These are phyloP conservation scores for Ramalina peruviana DNA, from an alignment of 495 filamentous ascomycete genomes.

Conservation along the genomic window DNA sequence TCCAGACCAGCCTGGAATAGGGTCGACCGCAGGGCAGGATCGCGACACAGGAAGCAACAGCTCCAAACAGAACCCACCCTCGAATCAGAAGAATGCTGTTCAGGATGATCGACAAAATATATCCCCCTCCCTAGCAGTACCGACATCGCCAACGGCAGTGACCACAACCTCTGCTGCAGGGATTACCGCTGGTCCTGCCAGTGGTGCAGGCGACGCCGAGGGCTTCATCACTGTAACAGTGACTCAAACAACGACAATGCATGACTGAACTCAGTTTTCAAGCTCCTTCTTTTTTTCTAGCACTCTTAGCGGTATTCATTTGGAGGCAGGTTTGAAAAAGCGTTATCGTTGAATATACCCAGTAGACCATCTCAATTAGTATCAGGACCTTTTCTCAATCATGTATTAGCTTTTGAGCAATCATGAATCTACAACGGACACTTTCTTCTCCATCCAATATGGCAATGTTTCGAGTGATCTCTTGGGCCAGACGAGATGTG, in stretches of 20 bases:
- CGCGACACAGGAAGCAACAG: background rate
- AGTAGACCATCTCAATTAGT: background rate
- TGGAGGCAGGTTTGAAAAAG: background rate
- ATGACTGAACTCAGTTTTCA: background rate
- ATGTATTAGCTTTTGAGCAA: background rate
- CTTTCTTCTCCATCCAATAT: background rate
- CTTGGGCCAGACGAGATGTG: background rate
- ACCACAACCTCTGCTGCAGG: background rate
- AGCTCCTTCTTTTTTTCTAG: background rate
- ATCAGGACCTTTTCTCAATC: background rate
- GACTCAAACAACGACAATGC: background rate
- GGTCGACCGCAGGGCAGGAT: background rate
- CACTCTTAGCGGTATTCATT: background rate
- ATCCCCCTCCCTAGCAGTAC: background rate
- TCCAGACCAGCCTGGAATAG: background rate
- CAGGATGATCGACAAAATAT: background rate
- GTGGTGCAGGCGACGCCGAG: background rate
- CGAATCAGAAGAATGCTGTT: constrained; percentile 1
- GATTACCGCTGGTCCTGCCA: background rate
- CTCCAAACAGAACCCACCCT: background rate
- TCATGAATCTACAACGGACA: background rate
- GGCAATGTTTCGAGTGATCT: background rate
- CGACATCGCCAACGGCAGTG: background rate
- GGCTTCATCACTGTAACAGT: constrained; percentile 2
- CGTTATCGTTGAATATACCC: constrained; percentile 3